Percentiles rank a stretch among this genome's conserved stretches.
These are phyloP conservation scores for Poa pratensis DNA, from an alignment of 176 grass and related monocot species.

Conservation along the genomic window DNA sequence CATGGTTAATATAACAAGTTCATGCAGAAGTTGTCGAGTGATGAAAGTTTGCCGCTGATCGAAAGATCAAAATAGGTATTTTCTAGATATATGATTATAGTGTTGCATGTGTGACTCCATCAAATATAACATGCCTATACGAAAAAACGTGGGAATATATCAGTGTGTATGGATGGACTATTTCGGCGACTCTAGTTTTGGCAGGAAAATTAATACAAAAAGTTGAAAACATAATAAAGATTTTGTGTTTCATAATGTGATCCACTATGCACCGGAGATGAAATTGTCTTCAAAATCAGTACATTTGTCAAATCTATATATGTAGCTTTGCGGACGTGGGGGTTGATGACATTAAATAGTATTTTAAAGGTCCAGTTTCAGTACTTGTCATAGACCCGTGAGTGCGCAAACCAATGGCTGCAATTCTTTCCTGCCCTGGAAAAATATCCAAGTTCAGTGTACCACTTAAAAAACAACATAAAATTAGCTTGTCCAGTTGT, in stretches of 20 bases:
- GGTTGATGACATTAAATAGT: neutral
- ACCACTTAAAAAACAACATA: neutral
- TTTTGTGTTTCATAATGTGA: neutral
- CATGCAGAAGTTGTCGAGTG: neutral
- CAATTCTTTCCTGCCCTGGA: neutral
- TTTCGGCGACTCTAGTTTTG: neutral
- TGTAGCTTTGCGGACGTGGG: neutral
- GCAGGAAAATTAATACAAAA: neutral
- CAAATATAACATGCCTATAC: neutral
- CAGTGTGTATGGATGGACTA: neutral
- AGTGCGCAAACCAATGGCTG: slow-evolving; percentile 4
- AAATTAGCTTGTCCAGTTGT: neutral
- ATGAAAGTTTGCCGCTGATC: neutral
- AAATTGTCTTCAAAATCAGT: neutral
- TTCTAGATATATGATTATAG: neutral
- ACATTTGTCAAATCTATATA: neutral
- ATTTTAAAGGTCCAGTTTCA: neutral
- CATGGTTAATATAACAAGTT: neutral
- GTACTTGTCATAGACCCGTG: neutral
- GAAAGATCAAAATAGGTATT: neutral
- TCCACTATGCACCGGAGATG: neutral
- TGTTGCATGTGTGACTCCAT: neutral
- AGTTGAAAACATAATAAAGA: neutral
- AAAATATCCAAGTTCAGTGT: neutral
- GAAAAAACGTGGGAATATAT: neutral